phyloP scores from a whole-genome alignment of 1,139 yeast genomes.

The Lizanozyma gosingica region DNA sequence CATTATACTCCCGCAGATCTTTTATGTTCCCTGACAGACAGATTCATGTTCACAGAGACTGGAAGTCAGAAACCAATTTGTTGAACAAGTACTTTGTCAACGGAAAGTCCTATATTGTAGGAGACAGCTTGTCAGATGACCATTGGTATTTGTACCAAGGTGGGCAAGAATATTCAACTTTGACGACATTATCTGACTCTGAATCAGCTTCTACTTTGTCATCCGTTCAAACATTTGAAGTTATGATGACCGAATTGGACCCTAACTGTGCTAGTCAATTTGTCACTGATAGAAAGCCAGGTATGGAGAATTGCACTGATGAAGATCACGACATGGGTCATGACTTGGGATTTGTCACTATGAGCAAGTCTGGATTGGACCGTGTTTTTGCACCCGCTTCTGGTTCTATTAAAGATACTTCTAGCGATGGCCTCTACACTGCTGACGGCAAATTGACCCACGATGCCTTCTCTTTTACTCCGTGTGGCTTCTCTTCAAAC shows the following conservation, averaged over 20 bases:
- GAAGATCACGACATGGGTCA: slow-evolving; percentile 71
- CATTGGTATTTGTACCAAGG: slow-evolving; percentile 89
- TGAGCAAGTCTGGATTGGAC: slow-evolving; percentile 54
- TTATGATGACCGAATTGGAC: slow-evolving; percentile 82
- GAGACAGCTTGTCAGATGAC: slow-evolving; percentile 62
- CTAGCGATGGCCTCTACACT: neutral
- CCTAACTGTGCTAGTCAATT: slow-evolving; percentile 53
- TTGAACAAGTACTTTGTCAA: slow-evolving; percentile 54
- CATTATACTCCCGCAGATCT: slow-evolving; percentile 84
- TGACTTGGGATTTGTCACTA: slow-evolving; percentile 59
- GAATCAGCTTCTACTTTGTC: neutral
- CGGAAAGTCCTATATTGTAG: slow-evolving; percentile 73
- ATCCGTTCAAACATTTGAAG: slow-evolving; percentile 73
- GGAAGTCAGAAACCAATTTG: slow-evolving; percentile 72
- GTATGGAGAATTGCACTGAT: slow-evolving; percentile 31
- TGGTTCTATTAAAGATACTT: slow-evolving; percentile 2
- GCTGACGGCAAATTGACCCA: slow-evolving; percentile 34
- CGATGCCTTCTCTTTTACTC: slow-evolving; percentile 90
- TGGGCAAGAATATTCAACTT: slow-evolving; percentile 17
- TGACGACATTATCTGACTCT: slow-evolving; percentile 2
- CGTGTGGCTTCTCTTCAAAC: slow-evolving; percentile 93
- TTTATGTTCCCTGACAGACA: slow-evolving; percentile 92
- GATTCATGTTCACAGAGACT: slow-evolving; percentile 69
- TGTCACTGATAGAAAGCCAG: slow-evolving; percentile 49
- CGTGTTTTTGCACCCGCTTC: slow-evolving; percentile 36